These are phyloP conservation scores for Lepidium africanum DNA, from an alignment of 345 rosid genomes.

Conservation along the genomic window DNA sequence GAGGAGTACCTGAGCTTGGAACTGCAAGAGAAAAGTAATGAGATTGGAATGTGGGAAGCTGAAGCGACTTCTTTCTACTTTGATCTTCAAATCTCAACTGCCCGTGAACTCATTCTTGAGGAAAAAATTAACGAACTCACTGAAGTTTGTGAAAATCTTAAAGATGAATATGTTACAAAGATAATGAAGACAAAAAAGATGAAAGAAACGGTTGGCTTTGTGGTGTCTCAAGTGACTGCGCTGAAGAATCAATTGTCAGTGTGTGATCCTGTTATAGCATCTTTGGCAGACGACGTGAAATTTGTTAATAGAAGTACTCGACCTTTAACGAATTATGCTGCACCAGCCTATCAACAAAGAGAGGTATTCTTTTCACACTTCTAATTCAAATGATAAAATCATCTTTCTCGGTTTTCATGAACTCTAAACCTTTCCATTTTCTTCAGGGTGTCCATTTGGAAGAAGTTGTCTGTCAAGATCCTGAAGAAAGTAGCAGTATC, in stretches of 20 bases:
- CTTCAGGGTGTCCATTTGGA: conserved; percentile 15
- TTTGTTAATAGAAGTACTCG: conserved; percentile 49
- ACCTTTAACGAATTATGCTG: conserved; percentile 18
- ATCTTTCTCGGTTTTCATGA: conserved; percentile 19
- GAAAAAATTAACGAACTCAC: conserved; percentile 49
- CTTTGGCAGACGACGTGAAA: conserved; percentile 43
- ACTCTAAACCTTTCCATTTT: background rate
- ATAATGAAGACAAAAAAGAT: conserved; percentile 44
- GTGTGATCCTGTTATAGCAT: conserved; percentile 50
- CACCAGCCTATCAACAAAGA: conserved; percentile 7
- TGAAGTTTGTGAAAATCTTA: conserved; percentile 47
- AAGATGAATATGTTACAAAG: conserved; percentile 36
- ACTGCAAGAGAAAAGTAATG: conserved; percentile 68
- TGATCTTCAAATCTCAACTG: conserved; percentile 66
- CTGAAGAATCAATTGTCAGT: conserved; percentile 48
- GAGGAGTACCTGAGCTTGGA: conserved; percentile 71
- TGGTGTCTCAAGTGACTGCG: conserved; percentile 57
- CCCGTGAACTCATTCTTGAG: conserved; percentile 67
- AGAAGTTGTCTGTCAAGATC: conserved; percentile 25
- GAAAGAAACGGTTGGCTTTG: conserved; percentile 46
- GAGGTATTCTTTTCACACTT: conserved; percentile 27
- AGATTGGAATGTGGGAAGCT: conserved; percentile 81
- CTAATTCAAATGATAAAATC: background rate
- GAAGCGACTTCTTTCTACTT: conserved; percentile 88
- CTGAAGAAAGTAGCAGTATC: conserved; percentile 20